Evolutionary conservation across 2,329 filamentous ascomycete genomes (phyloP), one percentile per base, ranked within the genome.

Genomic region (Sporothrix brasiliensis): DNA sequence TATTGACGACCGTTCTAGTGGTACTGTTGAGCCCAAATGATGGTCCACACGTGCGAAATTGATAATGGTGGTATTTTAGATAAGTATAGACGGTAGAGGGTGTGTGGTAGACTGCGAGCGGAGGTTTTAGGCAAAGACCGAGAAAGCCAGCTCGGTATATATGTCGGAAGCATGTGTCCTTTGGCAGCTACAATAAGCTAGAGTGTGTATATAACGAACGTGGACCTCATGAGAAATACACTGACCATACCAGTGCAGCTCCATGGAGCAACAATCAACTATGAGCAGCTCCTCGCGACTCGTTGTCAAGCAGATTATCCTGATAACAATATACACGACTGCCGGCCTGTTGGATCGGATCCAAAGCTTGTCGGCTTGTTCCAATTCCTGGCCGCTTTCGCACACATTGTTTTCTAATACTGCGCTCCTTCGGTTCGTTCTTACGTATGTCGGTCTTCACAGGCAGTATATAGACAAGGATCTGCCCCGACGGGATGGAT

Each of bases 81-180:
- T 13, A 27, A 44, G 19, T 9, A 11, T 24, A 56, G 14, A 7
- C 39, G 34, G 39, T 27, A 47, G 58, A 13, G 24, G 41, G 39
- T 21, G 16, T 13, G n/a, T 39, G 21, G 39, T 41, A 63, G n/a
- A 16, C 58, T n/a, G 24, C 27, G 39, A 47, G 13, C n/a, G 9
- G 53, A 27, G 11, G n/a, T 13, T 63, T 63, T 63, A 63, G 58
- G 58, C 58, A 63, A 63, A 63, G 58, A 63, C 11, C 5, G 16
- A 16, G 21, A 21, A 21, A 13, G 34, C 21, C 21, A n/a, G 6
- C n/a, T 21, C 19, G 58, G 24, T 61, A 61, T 41, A 44, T 44
- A 16, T 6, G 27, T 58, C 54, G 54, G 54, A 58, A 39, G 30
- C 54, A 58, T 58, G 54, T 24, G 16, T 34, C 27, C 19, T 6